Percentiles rank a stretch among this genome's conserved stretches.
These are phyloP conservation scores for Kwoniella mangroviensis DNA, from an alignment of 768 basidiomycete genomes.

Conservation along the genomic window DNA sequence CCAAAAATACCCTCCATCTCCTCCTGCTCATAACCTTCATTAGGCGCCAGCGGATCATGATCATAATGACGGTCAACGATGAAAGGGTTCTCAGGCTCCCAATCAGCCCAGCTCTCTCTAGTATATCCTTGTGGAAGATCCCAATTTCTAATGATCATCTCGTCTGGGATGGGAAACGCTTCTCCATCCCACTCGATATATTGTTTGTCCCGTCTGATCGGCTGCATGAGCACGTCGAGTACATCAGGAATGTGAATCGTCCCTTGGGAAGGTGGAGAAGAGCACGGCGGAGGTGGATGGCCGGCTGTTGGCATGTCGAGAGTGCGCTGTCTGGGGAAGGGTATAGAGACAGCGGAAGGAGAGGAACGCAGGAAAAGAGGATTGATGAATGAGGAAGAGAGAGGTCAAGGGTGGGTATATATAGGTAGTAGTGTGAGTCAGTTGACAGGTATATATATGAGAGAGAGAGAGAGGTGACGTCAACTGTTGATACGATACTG, in stretches of 20 bases:
- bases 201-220: background rate
- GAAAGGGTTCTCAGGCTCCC: background rate
- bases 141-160: constrained; percentile 14
- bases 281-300: background rate
- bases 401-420: background rate
- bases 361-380: background rate
- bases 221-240: background rate
- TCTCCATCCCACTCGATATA: background rate
- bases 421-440: background rate
- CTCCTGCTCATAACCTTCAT: background rate
- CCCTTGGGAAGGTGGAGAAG: background rate
- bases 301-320: no score
- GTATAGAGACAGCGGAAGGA: no score
- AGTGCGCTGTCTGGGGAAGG: no score
- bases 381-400: background rate
- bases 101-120: background rate
- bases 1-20: constrained; percentile 8
- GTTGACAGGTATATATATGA: background rate
- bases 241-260: constrained; percentile 1
- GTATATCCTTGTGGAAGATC: constrained; percentile 11
- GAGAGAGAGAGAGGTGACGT: constrained; percentile 2
- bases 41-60: background rate
- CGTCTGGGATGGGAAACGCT: background rate
- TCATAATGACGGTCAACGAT: background rate
- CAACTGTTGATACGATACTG: background rate